Percentiles rank a stretch among this genome's conserved stretches.
Evolutionary conservation across 1,139 yeast genomes (phyloP).

Genomic region (Blastobotrys malaysiensis): DNA sequence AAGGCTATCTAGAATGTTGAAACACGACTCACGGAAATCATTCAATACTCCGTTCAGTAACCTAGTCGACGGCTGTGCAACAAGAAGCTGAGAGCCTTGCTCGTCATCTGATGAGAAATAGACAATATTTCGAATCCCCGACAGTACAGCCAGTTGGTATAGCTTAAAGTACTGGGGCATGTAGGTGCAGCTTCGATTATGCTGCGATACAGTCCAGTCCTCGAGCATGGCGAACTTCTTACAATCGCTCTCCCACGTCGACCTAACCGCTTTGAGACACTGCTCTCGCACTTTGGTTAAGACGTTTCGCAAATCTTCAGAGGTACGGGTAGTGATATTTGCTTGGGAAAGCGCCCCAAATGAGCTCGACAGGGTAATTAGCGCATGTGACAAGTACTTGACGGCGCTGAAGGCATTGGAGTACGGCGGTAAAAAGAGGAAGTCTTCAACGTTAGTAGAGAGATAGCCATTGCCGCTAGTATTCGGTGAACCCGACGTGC

Average conservation of each 20-base stretch:
- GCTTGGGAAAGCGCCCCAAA: slow-evolving; percentile 43
- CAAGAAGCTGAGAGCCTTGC: slow-evolving; percentile 25
- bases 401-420: slow-evolving; percentile 56
- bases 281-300: slow-evolving; percentile 39
- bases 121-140: slow-evolving; percentile 28
- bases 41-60: slow-evolving; percentile 41
- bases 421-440: slow-evolving; percentile 55
- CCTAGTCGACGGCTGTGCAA: slow-evolving; percentile 46
- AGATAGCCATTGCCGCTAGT: not conserved
- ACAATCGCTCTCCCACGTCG: slow-evolving; percentile 48
- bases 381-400: slow-evolving; percentile 42
- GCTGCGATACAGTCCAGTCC: slow-evolving; percentile 32
- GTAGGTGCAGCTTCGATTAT: slow-evolving; percentile 21
- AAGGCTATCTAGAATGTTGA: slow-evolving; percentile 16
- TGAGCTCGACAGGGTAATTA: slow-evolving; percentile 36
- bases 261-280: slow-evolving; percentile 43
- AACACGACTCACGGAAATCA: slow-evolving; percentile 35
- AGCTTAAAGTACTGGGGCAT: slow-evolving; percentile 26
- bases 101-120: slow-evolving; percentile 20
- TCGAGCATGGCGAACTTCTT: slow-evolving; percentile 41
- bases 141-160: slow-evolving; percentile 32
- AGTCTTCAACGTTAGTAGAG: slow-evolving; percentile 26
- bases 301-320: slow-evolving; percentile 36
- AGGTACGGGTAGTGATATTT: slow-evolving; percentile 36
- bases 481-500: not conserved